These are phyloP conservation scores for Phylloboletellus chloephorus DNA, from an alignment of 1,284 basidiomycete genomes.

Conservation along the genomic window DNA sequence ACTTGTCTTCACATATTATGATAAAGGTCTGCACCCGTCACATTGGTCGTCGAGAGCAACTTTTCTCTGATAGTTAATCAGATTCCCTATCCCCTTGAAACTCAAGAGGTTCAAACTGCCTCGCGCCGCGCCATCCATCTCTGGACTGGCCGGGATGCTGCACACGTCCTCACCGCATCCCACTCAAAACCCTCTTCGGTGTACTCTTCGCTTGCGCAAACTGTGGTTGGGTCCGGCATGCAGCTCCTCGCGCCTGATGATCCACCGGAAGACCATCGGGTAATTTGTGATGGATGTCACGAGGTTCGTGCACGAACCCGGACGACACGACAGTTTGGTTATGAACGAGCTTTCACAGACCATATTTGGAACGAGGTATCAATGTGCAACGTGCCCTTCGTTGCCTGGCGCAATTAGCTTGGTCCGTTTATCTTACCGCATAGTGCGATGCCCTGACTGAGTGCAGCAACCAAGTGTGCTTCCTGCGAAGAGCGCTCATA, in stretches of 20 bases:
- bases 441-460: conserved; percentile 7
- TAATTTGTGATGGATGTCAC: conserved; percentile 55
- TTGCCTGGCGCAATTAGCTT: conserved; percentile 56
- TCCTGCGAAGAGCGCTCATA: conserved; percentile 77
- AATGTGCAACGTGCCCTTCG: conserved; percentile 74
- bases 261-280: conserved; percentile 46
- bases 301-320: conserved; percentile 38
- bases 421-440: conserved; percentile 37
- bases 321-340: not conserved
- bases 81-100: conserved; percentile 80
- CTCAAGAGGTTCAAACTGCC: conserved; percentile 66
- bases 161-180: conserved; percentile 40
- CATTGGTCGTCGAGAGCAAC: not conserved
- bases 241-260: conserved; percentile 25
- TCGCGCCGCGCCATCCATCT: conserved; percentile 68
- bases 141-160: conserved; percentile 74
- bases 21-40: conserved; percentile 65
- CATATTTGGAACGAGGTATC: conserved; percentile 67
- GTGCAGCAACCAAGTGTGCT: conserved; percentile 53
- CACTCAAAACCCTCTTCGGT: conserved; percentile 52
- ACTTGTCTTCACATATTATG: conserved; percentile 81
- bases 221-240: conserved; percentile 50
- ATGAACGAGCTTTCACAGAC: conserved; percentile 35
- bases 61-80: conserved; percentile 27
- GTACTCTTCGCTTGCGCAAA: conserved; percentile 57